Conservation (phyloP, 495 filamentous ascomycete species). For the Monascus purpureus region DNA sequence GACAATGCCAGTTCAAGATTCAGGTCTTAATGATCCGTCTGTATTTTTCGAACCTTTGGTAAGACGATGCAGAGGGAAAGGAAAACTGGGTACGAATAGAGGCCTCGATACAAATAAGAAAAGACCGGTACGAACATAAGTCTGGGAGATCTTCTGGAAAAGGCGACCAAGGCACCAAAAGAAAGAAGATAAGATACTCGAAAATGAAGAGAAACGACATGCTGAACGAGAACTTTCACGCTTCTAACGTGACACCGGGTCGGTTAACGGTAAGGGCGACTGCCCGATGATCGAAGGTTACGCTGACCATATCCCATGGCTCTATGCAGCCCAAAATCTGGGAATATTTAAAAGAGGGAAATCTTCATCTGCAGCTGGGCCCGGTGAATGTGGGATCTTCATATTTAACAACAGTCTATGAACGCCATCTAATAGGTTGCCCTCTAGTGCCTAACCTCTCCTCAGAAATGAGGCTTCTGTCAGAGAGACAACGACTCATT, state of each 20-base stretch:
- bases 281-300: background rate
- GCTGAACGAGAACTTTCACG: constrained; percentile 48
- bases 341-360: constrained; percentile 64
- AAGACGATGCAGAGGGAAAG: constrained; percentile 1
- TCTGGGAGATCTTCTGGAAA: constrained; percentile 2
- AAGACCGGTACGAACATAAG: constrained; percentile 39
- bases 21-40: background rate
- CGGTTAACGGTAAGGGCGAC: constrained; percentile 45
- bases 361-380: constrained; percentile 41
- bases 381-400: constrained; percentile 26
- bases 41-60: background rate
- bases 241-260: constrained; percentile 45
- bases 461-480: constrained; percentile 52
- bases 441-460: constrained; percentile 50
- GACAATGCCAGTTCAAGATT: constrained; percentile 6
- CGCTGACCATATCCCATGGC: constrained; percentile 27
- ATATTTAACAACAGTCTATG: constrained; percentile 2
- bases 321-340: constrained; percentile 26
- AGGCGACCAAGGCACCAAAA: constrained; percentile 13
- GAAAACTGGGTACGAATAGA: constrained; percentile 34
- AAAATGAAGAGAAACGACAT: constrained; percentile 26
- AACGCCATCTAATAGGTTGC: constrained; percentile 1
- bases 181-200: constrained; percentile 23
- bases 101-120: constrained; percentile 43
- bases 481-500: constrained; percentile 14